Evolutionary conservation across 2,329 filamentous ascomycete genomes (phyloP).

Genomic region (Colletotrichum musae): DNA sequence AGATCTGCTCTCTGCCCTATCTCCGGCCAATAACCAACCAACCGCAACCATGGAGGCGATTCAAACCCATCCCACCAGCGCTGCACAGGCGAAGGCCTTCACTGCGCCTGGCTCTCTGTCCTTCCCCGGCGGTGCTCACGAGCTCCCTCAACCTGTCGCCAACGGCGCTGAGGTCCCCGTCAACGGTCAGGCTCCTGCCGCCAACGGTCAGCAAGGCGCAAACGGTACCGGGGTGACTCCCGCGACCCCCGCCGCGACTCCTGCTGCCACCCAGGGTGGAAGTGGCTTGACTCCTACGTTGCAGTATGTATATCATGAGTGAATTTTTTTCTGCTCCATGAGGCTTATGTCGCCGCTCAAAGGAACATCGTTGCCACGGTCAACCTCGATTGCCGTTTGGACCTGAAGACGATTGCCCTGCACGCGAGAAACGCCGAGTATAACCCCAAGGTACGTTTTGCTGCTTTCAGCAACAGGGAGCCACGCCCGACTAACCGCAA

Average conservation of each 20-base stretch:
- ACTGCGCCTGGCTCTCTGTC: constrained; percentile 93
- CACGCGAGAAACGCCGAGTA: constrained; percentile 99
- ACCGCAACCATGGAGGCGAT: constrained; percentile 83
- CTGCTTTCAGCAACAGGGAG: constrained; percentile 2
- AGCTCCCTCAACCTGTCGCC: constrained; percentile 80
- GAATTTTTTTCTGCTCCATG: constrained; percentile 53
- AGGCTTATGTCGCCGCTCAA: constrained; percentile 69
- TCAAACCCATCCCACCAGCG: constrained; percentile 91
- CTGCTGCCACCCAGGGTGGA: constrained; percentile 84
- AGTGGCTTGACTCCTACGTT: constrained; percentile 93
- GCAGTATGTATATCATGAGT: constrained; percentile 84
- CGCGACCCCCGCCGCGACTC: constrained; percentile 92
- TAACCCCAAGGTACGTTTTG: constrained; percentile 87
- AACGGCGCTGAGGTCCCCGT: constrained; percentile 72
- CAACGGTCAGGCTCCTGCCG: constrained; percentile 59
- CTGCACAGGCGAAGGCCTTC: constrained; percentile 95
- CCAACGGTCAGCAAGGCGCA: constrained; percentile 69
- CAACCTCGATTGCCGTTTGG: constrained; percentile 96
- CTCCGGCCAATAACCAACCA: not conserved
- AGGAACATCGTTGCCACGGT: constrained; percentile 99
- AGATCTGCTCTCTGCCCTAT: constrained; percentile 47
- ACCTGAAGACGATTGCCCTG: constrained; percentile 98
- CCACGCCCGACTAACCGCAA: constrained; percentile 48
- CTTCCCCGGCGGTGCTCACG: constrained; percentile 87
- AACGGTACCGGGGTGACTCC: constrained; percentile 87